These are phyloP conservation scores for Candida takata DNA, from an alignment of 805 yeast species.

Conservation along the genomic window DNA sequence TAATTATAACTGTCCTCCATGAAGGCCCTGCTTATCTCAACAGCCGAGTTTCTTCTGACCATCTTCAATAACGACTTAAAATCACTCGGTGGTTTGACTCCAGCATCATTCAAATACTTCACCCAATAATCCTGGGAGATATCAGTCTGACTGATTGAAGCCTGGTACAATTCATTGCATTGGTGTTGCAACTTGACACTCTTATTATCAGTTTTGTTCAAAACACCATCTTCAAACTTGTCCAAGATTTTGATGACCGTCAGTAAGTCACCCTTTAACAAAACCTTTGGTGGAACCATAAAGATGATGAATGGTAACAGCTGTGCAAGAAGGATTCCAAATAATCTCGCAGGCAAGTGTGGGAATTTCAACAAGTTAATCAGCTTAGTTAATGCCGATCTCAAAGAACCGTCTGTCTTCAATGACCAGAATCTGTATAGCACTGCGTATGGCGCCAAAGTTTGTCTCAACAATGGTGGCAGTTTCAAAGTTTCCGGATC, in stretches of 20 bases:
- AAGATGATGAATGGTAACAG: conserved; percentile 35
- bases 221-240: conserved; percentile 13
- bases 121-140: conserved; percentile 16
- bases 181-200: conserved; percentile 8
- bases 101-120: conserved; percentile 12
- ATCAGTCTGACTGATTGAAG: conserved; percentile 7
- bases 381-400: conserved; percentile 26
- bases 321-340: conserved; percentile 44
- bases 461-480: conserved; percentile 57
- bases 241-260: conserved; percentile 17
- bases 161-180: conserved; percentile 18
- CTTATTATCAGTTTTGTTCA: conserved; percentile 8
- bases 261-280: conserved; percentile 16
- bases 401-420: conserved; percentile 21
- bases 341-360: conserved; percentile 46
- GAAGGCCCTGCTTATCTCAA: conserved; percentile 21
- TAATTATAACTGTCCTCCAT: conserved; percentile 14
- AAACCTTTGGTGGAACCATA: conserved; percentile 16
- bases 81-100: conserved; percentile 15
- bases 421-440: conserved; percentile 42
- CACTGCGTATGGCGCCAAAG: conserved; percentile 66
- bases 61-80: conserved; percentile 10
- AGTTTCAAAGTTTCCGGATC: conserved; percentile 25
- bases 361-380: conserved; percentile 39
- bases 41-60: conserved; percentile 20